Evolutionary conservation across 73 alveolate genomes (phyloP), one percentile per base, ranked within the genome.

Genomic region (Paramecium pentaurelia): DNA sequence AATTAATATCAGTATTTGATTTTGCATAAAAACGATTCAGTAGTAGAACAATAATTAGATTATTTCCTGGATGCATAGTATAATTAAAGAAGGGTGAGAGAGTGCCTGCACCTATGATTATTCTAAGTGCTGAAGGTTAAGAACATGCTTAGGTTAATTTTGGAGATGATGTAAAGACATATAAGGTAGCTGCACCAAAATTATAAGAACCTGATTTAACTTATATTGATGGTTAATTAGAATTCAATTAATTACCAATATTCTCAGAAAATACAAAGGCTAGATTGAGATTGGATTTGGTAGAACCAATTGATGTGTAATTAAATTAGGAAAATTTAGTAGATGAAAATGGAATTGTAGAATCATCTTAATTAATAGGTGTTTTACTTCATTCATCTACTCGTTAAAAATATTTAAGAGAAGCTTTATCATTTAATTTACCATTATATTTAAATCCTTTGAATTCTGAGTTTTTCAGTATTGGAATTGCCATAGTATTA

Each of bases 81-180:
- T 25, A 44, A 32, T 14, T 80, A 25, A 47, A 47, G 49, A 42
- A 80, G 18, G 91, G 91, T 0, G 91, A 80, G 0, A 40, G 91
- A 44, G 73, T 80, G 1, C 91, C 91, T 38, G 91, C 77, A 1
- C 91, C 91, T 5, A 80, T 80, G 91, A 28, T 80, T 45, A 36
- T 49, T 27, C 8, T 80, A 22, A 44, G 38, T 12, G 28, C 91
- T 5, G 71, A 40, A n/a, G 91, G 91, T 9, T 16, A 9, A 0
- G 91, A 80, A 11, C 58, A 14, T 47, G 44, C 64, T 47, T 44
- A 80, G 16, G 58, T 47, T 9, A 80, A 47, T 45, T 80, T 42
- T 80, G 91, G 91, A 27, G 77, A 42, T 14, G 91, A 45, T 8
- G 0, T 80, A 6, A 80, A 44, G 18, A 44, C 71, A 8, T 40